These are phyloP conservation scores for Fraxinus sp. DNA, from an alignment of 305 asterid genomes.

Conservation along the genomic window DNA sequence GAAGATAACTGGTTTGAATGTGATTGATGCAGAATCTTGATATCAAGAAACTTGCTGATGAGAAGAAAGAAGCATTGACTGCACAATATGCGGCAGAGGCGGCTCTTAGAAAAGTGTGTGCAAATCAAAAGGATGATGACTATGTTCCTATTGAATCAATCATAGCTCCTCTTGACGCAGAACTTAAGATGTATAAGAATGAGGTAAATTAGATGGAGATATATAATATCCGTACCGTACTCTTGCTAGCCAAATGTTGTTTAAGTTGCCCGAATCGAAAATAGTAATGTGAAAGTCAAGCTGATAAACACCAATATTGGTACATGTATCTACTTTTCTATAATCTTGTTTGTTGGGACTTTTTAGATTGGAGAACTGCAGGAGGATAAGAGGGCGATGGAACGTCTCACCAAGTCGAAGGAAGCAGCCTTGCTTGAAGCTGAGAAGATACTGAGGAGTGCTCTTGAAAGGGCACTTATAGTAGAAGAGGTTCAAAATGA, in stretches of 20 bases:
- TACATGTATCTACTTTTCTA: not conserved
- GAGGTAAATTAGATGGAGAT: slow-evolving; percentile 50
- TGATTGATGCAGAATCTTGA: slow-evolving; percentile 68
- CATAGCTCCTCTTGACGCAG: slow-evolving; percentile 94
- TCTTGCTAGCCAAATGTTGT: not conserved
- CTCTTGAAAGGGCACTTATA: slow-evolving; percentile 76
- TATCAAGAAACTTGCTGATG: slow-evolving; percentile 55
- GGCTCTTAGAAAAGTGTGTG: slow-evolving; percentile 78
- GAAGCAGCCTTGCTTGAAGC: slow-evolving; percentile 89
- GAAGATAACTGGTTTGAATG: slow-evolving; percentile 11
- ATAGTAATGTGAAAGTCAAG: not conserved
- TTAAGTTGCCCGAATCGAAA: not conserved
- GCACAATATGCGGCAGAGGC: slow-evolving; percentile 95
- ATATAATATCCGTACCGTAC: not conserved
- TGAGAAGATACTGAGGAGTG: slow-evolving; percentile 69
- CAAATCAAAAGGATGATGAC: slow-evolving; percentile 70
- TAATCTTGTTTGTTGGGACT: slow-evolving; percentile 1
- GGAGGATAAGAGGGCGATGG: slow-evolving; percentile 76
- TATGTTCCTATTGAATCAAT: slow-evolving; percentile 59
- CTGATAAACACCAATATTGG: not conserved
- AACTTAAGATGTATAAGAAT: slow-evolving; percentile 70
- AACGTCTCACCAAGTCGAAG: slow-evolving; percentile 73
- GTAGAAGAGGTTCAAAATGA: slow-evolving; percentile 89
- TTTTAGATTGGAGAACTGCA: slow-evolving; percentile 62
- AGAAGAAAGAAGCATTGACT: slow-evolving; percentile 69